Evolutionary conservation across 345 rosid species (phyloP), one percentile per base, ranked within the genome.

Genomic region (Corchorus capsularis): DNA sequence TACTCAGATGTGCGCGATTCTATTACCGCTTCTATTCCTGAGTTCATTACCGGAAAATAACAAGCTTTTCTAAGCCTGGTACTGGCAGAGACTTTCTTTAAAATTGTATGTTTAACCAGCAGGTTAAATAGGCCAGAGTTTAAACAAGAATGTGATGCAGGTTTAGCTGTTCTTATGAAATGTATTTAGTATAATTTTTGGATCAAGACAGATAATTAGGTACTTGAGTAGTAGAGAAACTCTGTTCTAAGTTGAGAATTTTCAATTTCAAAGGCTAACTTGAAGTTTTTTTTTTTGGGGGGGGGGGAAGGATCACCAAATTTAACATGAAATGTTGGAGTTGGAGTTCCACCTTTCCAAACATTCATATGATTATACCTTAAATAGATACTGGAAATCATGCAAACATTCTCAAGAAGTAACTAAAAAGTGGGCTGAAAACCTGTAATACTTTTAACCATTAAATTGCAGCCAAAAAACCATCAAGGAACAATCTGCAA

Each of bases 1-100:
- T 93, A 83, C 53, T 79, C 93, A 0, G 79, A 75, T 60, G 77
- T 80, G 19, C 82, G 67, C 0, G 74, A 88, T 70, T 75, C 88
- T 17, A 5, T 83, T 17, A 55, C 66, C 55, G n/a, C n/a, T 62
- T 12, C n/a, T 63, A 64, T 32, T 50, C 43, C 64, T 0, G 75
- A 84, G 63, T 76, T 87, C 14, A 5, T 84, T 14, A 63, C 61
- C 62, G 47, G 57, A 60, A 80, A 59, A 43, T 47, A 72, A 73
- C 34, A 65, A 75, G 2, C 47, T 64, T 22, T 46, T 74, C 43
- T 81, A 73, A 81, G 62, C 37, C 16, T 68, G 16, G 37, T 11
- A 27, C 27, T 27, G 27, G n/a, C n/a, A 27, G 27, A 27, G 27
- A 27, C 27, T 27, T 27, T 27, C 27, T 27, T 27, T 27, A 27